phyloP scores from a whole-genome alignment of 2,329 filamentous ascomycete genomes.

The Penicillium sp. region DNA sequence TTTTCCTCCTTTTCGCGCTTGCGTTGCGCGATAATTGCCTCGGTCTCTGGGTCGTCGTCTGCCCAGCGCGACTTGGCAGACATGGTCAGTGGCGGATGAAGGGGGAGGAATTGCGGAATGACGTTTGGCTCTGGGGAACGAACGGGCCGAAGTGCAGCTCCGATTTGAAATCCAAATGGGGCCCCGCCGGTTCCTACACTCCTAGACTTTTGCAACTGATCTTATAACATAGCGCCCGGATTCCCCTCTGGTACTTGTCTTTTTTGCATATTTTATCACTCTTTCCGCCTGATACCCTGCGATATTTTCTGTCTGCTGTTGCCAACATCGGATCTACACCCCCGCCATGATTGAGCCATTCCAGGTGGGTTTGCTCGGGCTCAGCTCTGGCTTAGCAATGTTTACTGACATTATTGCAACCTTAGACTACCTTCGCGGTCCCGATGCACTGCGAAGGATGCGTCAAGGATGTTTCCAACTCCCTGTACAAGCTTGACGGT shows the following conservation, averaged over 20 bases:
- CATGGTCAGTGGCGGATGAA: constrained; percentile 41
- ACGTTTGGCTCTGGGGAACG: constrained; percentile 25
- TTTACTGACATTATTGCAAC: constrained; percentile 14
- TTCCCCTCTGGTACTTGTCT: constrained; percentile 6
- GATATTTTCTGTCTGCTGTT: not conserved
- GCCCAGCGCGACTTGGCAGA: constrained; percentile 79
- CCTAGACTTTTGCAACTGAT: constrained; percentile 9
- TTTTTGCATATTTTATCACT: not conserved
- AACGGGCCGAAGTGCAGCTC: constrained; percentile 27
- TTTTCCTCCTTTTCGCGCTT: constrained; percentile 86
- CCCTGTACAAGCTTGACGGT: constrained; percentile 68
- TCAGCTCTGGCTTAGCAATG: not conserved
- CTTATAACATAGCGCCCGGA: not conserved
- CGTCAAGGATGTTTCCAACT: constrained; percentile 76
- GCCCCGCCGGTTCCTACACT: constrained; percentile 9
- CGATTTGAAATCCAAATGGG: constrained; percentile 31
- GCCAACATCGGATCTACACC: constrained; percentile 10
- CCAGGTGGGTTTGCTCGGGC: constrained; percentile 33
- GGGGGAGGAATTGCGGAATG: constrained; percentile 12
- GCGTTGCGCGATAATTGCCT: constrained; percentile 60
- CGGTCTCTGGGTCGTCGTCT: constrained; percentile 73
- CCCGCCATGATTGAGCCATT: constrained; percentile 44
- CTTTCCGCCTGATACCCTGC: not conserved
- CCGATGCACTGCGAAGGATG: constrained; percentile 88
- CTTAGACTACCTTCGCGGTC: constrained; percentile 86